Percentiles rank a stretch among this genome's conserved stretches.
These are phyloP conservation scores for Salvia splendens DNA, from an alignment of 257 asterid species.

Conservation along the genomic window DNA sequence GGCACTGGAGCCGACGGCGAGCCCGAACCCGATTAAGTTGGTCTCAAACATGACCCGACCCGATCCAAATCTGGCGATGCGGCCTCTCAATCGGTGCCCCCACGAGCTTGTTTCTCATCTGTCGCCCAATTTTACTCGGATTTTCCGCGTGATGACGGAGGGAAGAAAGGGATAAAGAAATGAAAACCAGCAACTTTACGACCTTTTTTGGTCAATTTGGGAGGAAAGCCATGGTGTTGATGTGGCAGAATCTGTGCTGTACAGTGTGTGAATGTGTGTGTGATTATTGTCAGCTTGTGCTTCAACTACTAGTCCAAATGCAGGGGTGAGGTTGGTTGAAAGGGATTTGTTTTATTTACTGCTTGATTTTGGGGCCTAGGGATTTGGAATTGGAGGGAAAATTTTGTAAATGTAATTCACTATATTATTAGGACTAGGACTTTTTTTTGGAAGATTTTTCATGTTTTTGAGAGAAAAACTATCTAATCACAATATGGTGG, in stretches of 20 bases:
- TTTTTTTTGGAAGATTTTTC: too few relatives aligned
- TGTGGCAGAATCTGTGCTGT: conserved; percentile 21
- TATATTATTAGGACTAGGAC: too few relatives aligned
- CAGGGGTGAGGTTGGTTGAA: conserved; percentile 16
- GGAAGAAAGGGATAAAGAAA: background rate
- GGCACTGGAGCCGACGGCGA: conserved; percentile 67
- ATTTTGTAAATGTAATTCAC: too few relatives aligned
- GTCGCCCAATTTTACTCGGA: conserved; percentile 26
- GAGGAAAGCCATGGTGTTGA: conserved; percentile 18
- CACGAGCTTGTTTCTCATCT: conserved; percentile 49
- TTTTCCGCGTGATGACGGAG: background rate
- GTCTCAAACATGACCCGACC: conserved; percentile 41
- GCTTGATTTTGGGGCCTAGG: conserved; percentile 25
- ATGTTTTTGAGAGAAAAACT: too few relatives aligned
- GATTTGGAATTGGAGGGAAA: conserved; percentile 22
- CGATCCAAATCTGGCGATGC: conserved; percentile 21
- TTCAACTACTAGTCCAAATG: conserved; percentile 29
- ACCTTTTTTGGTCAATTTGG: background rate
- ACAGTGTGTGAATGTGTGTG: background rate
- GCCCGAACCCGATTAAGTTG: conserved; percentile 56
- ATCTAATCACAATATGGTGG: too few relatives aligned
- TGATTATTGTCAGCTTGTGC: background rate
- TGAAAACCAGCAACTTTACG: background rate
- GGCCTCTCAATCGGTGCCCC: conserved; percentile 18
- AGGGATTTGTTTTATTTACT: background rate